These are phyloP conservation scores for Nadsonia starkeyi-henricii DNA, from an alignment of 1,139 yeast genomes.

Conservation along the genomic window DNA sequence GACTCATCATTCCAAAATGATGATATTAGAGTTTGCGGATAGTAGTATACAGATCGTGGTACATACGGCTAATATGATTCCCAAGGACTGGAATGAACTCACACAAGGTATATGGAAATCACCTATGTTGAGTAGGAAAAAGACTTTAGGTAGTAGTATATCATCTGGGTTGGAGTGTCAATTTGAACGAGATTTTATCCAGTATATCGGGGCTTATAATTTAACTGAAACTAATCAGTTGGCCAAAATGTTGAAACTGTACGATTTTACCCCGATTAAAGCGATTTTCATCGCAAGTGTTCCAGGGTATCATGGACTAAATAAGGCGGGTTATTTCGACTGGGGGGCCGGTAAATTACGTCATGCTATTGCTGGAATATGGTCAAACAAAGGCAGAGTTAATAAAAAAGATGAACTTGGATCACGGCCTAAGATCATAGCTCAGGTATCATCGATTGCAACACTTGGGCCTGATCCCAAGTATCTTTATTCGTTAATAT, in stretches of 20 bases:
- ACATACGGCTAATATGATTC: constrained; percentile 24
- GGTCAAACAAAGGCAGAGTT: background rate
- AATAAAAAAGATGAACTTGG: background rate
- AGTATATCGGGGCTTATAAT: constrained; percentile 17
- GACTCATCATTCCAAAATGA: constrained; percentile 24
- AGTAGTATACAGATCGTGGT: constrained; percentile 18
- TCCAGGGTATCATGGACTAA: constrained; percentile 18
- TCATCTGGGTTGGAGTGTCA: constrained; percentile 4
- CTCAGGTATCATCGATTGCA: constrained; percentile 22
- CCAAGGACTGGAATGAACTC: constrained; percentile 22
- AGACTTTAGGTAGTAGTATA: background rate
- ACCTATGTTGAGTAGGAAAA: constrained; percentile 12
- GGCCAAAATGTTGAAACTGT: constrained; percentile 10
- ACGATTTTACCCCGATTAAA: constrained; percentile 17
- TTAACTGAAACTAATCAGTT: constrained; percentile 10
- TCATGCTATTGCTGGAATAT: constrained; percentile 9
- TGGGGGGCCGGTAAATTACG: constrained; percentile 18
- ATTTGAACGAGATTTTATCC: constrained; percentile 17
- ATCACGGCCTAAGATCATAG: constrained; percentile 12
- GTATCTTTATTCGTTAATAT: constrained; percentile 9
- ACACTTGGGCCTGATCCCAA: constrained; percentile 15
- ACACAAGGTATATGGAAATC: constrained; percentile 23
- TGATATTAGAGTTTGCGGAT: constrained; percentile 18
- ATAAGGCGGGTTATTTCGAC: constrained; percentile 8
- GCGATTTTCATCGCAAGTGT: constrained; percentile 21